A percentile compares a stretch with the other conserved stretches of the same genome.
phyloP scores from a whole-genome alignment of 2,329 filamentous ascomycete species.

The Fusarium robinianum region DNA sequence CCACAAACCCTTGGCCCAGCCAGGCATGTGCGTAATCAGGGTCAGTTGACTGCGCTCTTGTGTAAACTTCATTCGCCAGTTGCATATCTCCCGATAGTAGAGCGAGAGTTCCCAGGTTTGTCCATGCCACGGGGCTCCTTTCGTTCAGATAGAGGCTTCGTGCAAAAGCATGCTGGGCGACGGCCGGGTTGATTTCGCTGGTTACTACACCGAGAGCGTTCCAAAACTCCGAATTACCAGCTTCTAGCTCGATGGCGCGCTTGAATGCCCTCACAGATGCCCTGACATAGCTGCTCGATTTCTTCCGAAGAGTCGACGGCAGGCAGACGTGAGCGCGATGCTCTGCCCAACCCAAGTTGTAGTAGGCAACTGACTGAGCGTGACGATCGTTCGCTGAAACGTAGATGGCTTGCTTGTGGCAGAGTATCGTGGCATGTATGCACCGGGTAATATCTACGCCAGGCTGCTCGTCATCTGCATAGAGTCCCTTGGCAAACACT shows the following conservation, averaged over 20 bases:
- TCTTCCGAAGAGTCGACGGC: constrained; percentile 56
- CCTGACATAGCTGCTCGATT: constrained; percentile 71
- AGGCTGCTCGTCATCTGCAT: constrained; percentile 52
- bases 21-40: constrained; percentile 93
- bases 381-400: constrained; percentile 74
- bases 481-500: constrained; percentile 50
- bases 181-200: constrained; percentile 79
- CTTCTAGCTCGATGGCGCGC: constrained; percentile 90
- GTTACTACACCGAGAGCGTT: constrained; percentile 93
- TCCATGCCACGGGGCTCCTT: constrained; percentile 82
- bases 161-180: constrained; percentile 92
- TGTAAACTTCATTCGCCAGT: constrained; percentile 89
- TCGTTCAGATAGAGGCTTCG: constrained; percentile 93
- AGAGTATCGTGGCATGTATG: constrained; percentile 75
- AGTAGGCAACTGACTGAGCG: constrained; percentile 94
- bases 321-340: constrained; percentile 76
- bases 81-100: constrained; percentile 81
- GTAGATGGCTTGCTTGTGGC: constrained; percentile 84
- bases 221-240: constrained; percentile 95
- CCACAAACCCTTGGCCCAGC: constrained; percentile 89
- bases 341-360: constrained; percentile 95
- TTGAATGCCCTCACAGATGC: constrained; percentile 91
- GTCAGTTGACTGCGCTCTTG: constrained; percentile 88
- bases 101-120: constrained; percentile 86
- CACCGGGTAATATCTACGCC: constrained; percentile 60